Evolutionary conservation across 441 rosid genomes (phyloP).

Genomic region (Daphne laureola): DNA sequence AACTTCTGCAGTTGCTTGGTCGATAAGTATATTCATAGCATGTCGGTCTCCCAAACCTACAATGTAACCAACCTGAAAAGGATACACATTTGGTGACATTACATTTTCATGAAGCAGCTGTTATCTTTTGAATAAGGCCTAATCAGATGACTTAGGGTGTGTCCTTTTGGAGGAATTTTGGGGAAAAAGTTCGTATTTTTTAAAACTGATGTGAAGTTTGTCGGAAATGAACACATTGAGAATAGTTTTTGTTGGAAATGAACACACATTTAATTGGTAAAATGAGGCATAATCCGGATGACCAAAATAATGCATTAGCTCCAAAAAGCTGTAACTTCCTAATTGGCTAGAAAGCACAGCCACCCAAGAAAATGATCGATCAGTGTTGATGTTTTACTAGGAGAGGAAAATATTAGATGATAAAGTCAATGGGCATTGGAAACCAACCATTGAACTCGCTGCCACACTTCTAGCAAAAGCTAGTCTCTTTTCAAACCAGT

Average conservation of each 20-base stretch:
- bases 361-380: neutral
- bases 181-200: neutral
- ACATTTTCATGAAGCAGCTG: too few species aligned
- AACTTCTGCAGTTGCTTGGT: conserved; percentile 97
- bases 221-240: too few species aligned
- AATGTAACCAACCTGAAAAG: conserved; percentile 84
- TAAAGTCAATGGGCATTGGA: conserved; percentile 7
- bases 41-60: conserved; percentile 99
- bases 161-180: too few species aligned
- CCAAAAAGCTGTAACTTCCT: neutral
- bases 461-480: conserved; percentile 95
- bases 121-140: too few species aligned
- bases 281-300: conserved; percentile 3
- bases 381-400: neutral
- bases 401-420: conserved; percentile 1
- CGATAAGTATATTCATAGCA: conserved; percentile 87
- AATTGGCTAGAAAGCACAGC: neutral
- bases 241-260: too few species aligned
- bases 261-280: neutral
- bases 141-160: too few species aligned
- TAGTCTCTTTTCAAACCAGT: conserved; percentile 99
- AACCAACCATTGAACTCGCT: conserved; percentile 89
- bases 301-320: conserved; percentile 5
- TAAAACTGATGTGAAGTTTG: too few species aligned
- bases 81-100: conserved; percentile 4